Conservation (phyloP, 1,284 basidiomycete species). For the Fomitopsis schrenkii region DNA sequence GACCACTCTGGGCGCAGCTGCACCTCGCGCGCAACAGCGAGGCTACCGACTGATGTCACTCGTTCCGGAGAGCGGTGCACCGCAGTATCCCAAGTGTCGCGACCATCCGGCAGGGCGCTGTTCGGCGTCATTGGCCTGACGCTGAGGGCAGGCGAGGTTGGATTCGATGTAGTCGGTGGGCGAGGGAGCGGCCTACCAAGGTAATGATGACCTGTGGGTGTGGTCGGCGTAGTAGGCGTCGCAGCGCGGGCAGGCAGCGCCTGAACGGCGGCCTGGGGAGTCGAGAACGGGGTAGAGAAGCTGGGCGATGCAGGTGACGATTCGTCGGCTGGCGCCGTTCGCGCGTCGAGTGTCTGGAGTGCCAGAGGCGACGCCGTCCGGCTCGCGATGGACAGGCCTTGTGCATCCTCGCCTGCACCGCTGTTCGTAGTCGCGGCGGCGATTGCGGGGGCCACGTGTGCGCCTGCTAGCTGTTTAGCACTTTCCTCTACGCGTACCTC, state of each 20-base stretch:
- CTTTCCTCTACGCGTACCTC: too few relatives aligned
- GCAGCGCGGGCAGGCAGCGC: constrained; percentile 1
- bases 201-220: constrained; percentile 25
- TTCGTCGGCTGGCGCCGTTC: neutral
- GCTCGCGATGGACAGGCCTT: neutral
- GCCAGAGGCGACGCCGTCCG: neutral
- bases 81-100: neutral
- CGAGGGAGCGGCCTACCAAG: constrained; percentile 31
- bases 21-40: constrained; percentile 8
- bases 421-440: too few relatives aligned
- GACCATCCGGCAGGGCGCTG: neutral
- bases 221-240: constrained; percentile 21
- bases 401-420: neutral
- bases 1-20: constrained; percentile 21
- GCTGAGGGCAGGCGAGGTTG: constrained; percentile 4
- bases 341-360: neutral
- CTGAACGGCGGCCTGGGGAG: neutral
- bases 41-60: neutral
- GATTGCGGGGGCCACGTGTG: too few relatives aligned
- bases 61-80: neutral
- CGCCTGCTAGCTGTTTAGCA: too few relatives aligned
- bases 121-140: neutral
- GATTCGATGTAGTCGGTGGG: constrained; percentile 13
- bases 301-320: neutral
- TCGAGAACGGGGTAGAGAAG: neutral